Base-by-base conservation (phyloP, 2,329 filamentous ascomycete genomes). In the Ascochyta rabiei region DNA sequence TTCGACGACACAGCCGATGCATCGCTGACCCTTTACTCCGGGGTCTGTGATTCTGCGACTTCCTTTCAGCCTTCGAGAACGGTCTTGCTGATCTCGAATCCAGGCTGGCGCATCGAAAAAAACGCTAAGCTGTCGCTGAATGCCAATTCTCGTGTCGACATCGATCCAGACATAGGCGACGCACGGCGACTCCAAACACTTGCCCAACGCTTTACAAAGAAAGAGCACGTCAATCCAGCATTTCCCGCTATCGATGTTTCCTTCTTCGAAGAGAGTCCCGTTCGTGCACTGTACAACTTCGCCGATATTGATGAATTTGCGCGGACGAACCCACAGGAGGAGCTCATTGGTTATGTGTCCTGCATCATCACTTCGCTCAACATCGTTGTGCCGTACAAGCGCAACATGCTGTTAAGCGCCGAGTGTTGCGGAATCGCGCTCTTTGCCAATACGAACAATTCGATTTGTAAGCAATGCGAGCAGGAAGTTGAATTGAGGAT, bases 1-100 rank as follows among this genome's bases (percentile, higher is more conserved):
- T 84, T 85, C 61, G 85, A 88, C 65, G 79, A 86, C 61, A 86
- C 84, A 0, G 78, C 78, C 1, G 79, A 80, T 55, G 80, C 79
- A 4, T 73, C 76, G 2, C 70, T 87, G n/a, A 83, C 79, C 15
- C 71, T 86, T 4, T 87, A 84, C 80, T 79, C 79, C 31, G 76
- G 79, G n/a, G 72, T 81, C 40, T 76, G 80, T 45, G 64, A 70
- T 28, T 81, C 79, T 0, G 76, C 78, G 2, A 70, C 74, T 6
- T 48, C 66, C 2, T 84, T 83, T 79, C 56, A 67, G 4, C 77
- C 82, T 3, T 80, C 78, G 31, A 64, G 77, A 19, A 84, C 82
- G 0, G 67, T 84, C 5, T 68, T 86, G 0, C 74, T 85, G 33
- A 76, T 86, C 33, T 78, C 77, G 0, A 75, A 71, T n/a, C 79